These are phyloP conservation scores for Clausena lansium DNA, from an alignment of 345 rosid species.

Conservation along the genomic window DNA sequence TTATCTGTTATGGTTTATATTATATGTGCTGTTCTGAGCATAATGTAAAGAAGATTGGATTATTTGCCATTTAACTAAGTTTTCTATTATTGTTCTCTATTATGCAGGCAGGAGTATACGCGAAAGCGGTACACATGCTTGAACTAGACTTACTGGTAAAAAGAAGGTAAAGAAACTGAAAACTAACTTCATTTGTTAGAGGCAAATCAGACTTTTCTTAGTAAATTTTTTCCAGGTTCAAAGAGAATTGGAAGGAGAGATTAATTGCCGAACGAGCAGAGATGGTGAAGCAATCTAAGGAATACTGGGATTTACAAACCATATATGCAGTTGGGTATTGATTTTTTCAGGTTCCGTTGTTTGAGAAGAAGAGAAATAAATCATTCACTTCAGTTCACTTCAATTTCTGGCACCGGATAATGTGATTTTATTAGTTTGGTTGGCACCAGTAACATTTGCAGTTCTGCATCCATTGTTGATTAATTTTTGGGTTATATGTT, in stretches of 20 bases:
- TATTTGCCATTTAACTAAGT: neutral
- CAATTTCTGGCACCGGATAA: neutral
- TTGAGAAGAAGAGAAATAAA: neutral
- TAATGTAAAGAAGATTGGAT: neutral
- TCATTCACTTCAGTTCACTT: neutral
- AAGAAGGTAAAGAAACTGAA: conserved; percentile 43
- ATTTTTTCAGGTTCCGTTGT: conserved; percentile 13
- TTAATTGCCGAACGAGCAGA: conserved; percentile 51
- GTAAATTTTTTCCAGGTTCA: conserved; percentile 47
- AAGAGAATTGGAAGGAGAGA: conserved; percentile 75
- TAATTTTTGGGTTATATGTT: neutral
- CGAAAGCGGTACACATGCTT: conserved; percentile 68
- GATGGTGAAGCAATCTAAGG: conserved; percentile 69
- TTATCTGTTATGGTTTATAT: neutral
- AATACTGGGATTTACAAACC: conserved; percentile 72
- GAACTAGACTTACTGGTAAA: conserved; percentile 71
- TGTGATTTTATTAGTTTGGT: neutral
- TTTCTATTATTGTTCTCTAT: neutral
- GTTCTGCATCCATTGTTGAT: neutral
- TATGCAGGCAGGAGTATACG: conserved; percentile 72
- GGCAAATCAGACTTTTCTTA: neutral
- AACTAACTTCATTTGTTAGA: neutral
- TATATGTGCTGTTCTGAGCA: neutral
- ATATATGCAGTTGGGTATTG: conserved; percentile 48
- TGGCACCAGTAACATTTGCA: neutral